A percentile compares a stretch with the other conserved stretches of the same genome.
These are phyloP conservation scores for Termitomyces heimii DNA, from an alignment of 768 basidiomycete species.

Conservation along the genomic window DNA sequence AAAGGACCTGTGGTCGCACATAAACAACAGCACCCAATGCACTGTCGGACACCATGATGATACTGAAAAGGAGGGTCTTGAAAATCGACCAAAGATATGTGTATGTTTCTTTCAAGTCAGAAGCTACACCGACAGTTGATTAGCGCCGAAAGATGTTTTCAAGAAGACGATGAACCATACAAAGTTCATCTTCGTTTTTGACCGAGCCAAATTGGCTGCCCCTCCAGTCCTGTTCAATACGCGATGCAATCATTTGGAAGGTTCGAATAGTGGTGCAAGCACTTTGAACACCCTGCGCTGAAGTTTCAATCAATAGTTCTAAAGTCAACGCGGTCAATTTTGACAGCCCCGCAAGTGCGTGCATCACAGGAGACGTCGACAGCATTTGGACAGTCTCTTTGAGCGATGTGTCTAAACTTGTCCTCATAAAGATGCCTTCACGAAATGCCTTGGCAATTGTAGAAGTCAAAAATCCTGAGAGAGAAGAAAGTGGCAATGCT, in stretches of 20 bases:
- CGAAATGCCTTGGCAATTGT: conserved; percentile 52
- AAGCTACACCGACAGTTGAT: conserved; percentile 22
- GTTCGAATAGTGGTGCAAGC: conserved; percentile 25
- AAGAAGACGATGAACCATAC: conserved; percentile 15
- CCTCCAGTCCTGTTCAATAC: conserved; percentile 45
- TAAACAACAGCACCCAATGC: conserved; percentile 52
- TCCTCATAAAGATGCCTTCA: conserved; percentile 48
- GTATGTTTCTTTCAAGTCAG: conserved; percentile 36
- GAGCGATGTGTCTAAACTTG: conserved; percentile 28
- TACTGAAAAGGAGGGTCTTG: conserved; percentile 73
- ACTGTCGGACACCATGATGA: conserved; percentile 62
- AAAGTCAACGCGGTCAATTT: conserved; percentile 30
- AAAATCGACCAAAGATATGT: conserved; percentile 60
- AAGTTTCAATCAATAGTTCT: conserved; percentile 28
- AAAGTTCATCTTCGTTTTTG: conserved; percentile 24
- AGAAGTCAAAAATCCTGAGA: conserved; percentile 28
- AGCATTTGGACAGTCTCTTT: conserved; percentile 25
- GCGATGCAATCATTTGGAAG: conserved; percentile 30
- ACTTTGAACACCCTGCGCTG: conserved; percentile 18
- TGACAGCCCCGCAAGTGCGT: conserved; percentile 32
- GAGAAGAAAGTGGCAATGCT: conserved; percentile 51
- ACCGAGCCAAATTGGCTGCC: conserved; percentile 30
- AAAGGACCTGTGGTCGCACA: conserved; percentile 29
- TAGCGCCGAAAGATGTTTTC: neutral
- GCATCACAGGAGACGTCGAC: conserved; percentile 28